Percentiles rank a stretch among this genome's conserved stretches.
These are phyloP conservation scores for Ganoderma leucocontextum DNA, from an alignment of 1,284 basidiomycete species.

Conservation along the genomic window DNA sequence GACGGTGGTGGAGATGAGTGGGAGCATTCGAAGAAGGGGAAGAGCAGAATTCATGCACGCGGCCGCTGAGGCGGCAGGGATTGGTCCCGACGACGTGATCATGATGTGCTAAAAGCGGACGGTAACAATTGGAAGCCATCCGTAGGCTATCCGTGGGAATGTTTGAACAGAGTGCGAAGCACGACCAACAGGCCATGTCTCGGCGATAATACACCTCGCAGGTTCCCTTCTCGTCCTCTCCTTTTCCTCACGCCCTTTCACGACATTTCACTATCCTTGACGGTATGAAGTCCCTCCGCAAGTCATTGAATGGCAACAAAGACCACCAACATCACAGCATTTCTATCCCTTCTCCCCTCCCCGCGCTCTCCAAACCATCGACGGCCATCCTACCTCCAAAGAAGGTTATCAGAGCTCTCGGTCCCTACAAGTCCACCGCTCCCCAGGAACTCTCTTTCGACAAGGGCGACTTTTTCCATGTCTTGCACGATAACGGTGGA, in stretches of 20 bases:
- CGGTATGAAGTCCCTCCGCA: slow-evolving; percentile 86
- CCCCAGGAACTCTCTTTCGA: slow-evolving; percentile 92
- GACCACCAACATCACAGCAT: slow-evolving; percentile 65
- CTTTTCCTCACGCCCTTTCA: slow-evolving; percentile 43
- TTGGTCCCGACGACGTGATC: slow-evolving; percentile 17
- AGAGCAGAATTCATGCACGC: slow-evolving; percentile 8
- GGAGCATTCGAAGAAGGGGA: slow-evolving; percentile 12
- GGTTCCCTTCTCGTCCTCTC: slow-evolving; percentile 32
- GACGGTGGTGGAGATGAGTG: slow-evolving; percentile 3
- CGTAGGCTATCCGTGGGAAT: slow-evolving; percentile 34
- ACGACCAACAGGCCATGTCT: slow-evolving; percentile 25
- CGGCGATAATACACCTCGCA: slow-evolving; percentile 35
- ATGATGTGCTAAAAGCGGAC: slow-evolving; percentile 26
- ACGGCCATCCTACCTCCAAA: slow-evolving; percentile 85
- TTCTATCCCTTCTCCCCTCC: slow-evolving; percentile 71
- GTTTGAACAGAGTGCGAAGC: slow-evolving; percentile 20
- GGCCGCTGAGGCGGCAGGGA: slow-evolving; percentile 10
- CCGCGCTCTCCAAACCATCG: slow-evolving; percentile 72
- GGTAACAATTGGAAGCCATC: slow-evolving; percentile 31
- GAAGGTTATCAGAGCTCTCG: slow-evolving; percentile 92
- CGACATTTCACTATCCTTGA: slow-evolving; percentile 40
- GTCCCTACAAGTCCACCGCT: slow-evolving; percentile 72
- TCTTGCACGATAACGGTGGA: slow-evolving; percentile 68
- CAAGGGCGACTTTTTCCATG: slow-evolving; percentile 98
- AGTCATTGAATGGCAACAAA: slow-evolving; percentile 79